Evolutionary conservation across 2,329 filamentous ascomycete species (phyloP).

Genomic region (Alternaria arbusti): DNA sequence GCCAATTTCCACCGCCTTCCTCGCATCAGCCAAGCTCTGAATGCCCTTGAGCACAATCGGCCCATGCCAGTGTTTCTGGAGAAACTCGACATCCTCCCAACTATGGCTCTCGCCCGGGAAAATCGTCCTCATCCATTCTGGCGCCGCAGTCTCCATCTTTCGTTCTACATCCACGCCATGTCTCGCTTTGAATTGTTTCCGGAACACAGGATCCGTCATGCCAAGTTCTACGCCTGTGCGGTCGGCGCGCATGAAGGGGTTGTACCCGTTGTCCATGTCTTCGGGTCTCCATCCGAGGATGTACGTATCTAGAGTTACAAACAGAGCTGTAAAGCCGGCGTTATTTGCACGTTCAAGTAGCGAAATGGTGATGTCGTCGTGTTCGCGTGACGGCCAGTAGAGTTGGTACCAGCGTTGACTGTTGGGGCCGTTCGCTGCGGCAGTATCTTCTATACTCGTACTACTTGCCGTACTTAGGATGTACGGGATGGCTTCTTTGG

Average conservation of each 20-base stretch:
- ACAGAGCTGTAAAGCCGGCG: conserved; percentile 66
- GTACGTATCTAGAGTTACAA: conserved; percentile 76
- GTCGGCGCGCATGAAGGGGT: conserved; percentile 36
- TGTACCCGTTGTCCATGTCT: conserved; percentile 66
- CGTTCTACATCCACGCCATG: conserved; percentile 48
- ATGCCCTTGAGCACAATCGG: conserved; percentile 69
- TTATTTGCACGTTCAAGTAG: conserved; percentile 66
- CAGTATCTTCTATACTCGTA: conserved; percentile 68
- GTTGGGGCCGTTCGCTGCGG: conserved; percentile 57
- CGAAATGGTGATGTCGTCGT: conserved; percentile 68
- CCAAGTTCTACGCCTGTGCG: conserved; percentile 65
- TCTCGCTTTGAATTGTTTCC: conserved; percentile 60
- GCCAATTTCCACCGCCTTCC: conserved; percentile 52
- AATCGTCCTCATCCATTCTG: conserved; percentile 31
- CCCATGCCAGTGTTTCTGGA: conserved; percentile 67
- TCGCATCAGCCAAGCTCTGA: conserved; percentile 58
- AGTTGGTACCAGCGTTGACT: conserved; percentile 72
- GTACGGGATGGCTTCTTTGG: conserved; percentile 66
- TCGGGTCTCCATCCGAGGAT: conserved; percentile 70
- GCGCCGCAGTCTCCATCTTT: conserved; percentile 39
- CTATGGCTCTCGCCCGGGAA: conserved; percentile 58
- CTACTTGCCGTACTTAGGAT: conserved; percentile 68
- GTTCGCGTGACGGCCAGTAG: conserved; percentile 70
- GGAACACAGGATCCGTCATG: conserved; percentile 72
- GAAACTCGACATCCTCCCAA: conserved; percentile 67